Evolutionary conservation across 441 rosid genomes (phyloP).

Genomic region (Erodium chrysanthum): DNA sequence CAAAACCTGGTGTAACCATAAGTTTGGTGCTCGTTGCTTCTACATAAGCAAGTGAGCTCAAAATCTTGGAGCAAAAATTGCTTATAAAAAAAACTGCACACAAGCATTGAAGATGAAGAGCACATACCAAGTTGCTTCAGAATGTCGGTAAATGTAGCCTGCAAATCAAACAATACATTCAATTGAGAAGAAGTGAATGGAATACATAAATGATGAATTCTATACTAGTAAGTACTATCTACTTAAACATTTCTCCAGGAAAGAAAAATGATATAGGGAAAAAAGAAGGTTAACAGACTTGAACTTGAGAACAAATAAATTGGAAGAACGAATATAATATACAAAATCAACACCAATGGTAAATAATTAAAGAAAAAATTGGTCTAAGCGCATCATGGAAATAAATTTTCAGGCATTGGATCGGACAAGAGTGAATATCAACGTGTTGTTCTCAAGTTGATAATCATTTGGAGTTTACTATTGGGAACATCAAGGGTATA

Average conservation of each 20-base stretch:
- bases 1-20: too few species aligned
- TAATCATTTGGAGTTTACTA: not conserved
- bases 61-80: too few species aligned
- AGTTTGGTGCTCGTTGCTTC: too few species aligned
- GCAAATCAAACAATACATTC: conserved; percentile 28
- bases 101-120: conserved; percentile 14
- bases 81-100: not conserved
- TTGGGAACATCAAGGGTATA: too few species aligned
- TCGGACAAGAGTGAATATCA: not conserved
- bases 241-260: not conserved
- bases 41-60: too few species aligned
- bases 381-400: not conserved
- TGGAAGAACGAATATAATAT: not conserved
- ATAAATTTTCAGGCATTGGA: not conserved
- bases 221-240: not conserved
- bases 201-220: not conserved
- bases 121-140: conserved; percentile 69
- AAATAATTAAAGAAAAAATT: not conserved
- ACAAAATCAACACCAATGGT: not conserved
- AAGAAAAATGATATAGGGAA: not conserved
- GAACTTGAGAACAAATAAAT: not conserved
- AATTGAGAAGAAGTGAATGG: not conserved
- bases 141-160: conserved; percentile 95
- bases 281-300: not conserved
- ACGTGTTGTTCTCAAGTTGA: not conserved